These are phyloP conservation scores for Eimeria acervulina DNA, from an alignment of 169 alveolate genomes.

Conservation along the genomic window DNA sequence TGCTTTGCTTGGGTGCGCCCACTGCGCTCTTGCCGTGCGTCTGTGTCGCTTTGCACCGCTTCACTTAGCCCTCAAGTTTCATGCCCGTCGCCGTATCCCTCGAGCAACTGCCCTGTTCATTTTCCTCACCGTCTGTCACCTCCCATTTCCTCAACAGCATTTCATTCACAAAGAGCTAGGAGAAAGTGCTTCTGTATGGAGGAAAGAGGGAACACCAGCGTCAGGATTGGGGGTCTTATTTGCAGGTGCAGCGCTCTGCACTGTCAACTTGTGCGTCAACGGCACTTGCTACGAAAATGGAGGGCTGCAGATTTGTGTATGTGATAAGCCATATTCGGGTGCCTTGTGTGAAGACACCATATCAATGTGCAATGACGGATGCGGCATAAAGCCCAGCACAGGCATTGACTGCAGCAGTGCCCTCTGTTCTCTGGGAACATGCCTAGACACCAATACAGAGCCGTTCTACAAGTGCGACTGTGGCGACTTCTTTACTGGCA, in stretches of 20 bases:
- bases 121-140: not conserved
- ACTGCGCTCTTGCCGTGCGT: not conserved
- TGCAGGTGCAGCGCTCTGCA: conserved; percentile 71
- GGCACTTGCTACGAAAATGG: conserved; percentile 79
- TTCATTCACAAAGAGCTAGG: not conserved
- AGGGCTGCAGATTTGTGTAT: conserved; percentile 79
- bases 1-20: not conserved
- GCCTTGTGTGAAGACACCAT: conserved; percentile 58
- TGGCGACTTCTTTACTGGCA: conserved; percentile 80
- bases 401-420: conserved; percentile 81
- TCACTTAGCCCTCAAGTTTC: not conserved
- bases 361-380: conserved; percentile 73
- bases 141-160: conserved; percentile 22
- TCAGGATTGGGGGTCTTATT: not conserved
- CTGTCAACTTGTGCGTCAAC: conserved; percentile 70
- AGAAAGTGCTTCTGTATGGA: not conserved
- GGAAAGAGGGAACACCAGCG: not conserved
- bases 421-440: conserved; percentile 76
- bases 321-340: conserved; percentile 78
- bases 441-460: conserved; percentile 68
- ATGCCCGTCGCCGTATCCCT: not conserved
- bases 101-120: not conserved
- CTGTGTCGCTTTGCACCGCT: not conserved
- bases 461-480: conserved; percentile 79
- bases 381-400: conserved; percentile 77